phyloP scores from a whole-genome alignment of 345 rosid genomes.

The Salix koriyanagi region DNA sequence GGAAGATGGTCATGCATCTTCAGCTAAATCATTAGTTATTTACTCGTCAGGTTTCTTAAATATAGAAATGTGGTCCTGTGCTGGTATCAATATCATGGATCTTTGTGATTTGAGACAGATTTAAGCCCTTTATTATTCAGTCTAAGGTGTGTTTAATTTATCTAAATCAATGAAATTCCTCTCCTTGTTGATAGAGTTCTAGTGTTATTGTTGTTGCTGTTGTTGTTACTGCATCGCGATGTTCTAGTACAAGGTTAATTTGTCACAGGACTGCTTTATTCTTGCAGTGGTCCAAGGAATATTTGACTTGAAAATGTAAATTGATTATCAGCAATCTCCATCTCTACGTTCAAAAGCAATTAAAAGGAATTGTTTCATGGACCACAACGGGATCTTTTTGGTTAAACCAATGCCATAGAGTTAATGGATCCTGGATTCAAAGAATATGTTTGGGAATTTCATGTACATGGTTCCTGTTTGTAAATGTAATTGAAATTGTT shows the following conservation, averaged over 20 bases:
- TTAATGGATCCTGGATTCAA: conserved; percentile 10
- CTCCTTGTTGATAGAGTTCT: background rate
- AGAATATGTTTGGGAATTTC: background rate
- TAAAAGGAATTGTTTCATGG: conserved; percentile 17
- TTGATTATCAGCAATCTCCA: background rate
- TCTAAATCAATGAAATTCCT: background rate
- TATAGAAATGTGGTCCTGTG: conserved; percentile 21
- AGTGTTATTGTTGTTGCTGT: no score
- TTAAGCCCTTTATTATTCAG: background rate
- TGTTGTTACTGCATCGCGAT: background rate
- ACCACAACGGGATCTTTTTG: conserved; percentile 26
- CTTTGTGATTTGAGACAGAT: background rate
- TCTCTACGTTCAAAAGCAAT: conserved; percentile 21
- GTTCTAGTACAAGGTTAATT: background rate
- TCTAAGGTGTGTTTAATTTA: background rate
- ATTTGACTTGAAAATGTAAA: conserved; percentile 20
- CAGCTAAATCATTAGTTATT: conserved; percentile 15
- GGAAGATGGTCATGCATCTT: conserved; percentile 7
- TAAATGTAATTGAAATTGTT: fast-evolving
- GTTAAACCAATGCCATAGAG: conserved; percentile 15
- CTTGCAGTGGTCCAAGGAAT: conserved; percentile 30
- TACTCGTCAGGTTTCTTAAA: conserved; percentile 16
- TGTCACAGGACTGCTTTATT: conserved; percentile 13
- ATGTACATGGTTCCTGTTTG: background rate
- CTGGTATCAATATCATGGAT: background rate